phyloP scores from a whole-genome alignment of 2,329 filamentous ascomycete species.

The Botryotinia calthae region DNA sequence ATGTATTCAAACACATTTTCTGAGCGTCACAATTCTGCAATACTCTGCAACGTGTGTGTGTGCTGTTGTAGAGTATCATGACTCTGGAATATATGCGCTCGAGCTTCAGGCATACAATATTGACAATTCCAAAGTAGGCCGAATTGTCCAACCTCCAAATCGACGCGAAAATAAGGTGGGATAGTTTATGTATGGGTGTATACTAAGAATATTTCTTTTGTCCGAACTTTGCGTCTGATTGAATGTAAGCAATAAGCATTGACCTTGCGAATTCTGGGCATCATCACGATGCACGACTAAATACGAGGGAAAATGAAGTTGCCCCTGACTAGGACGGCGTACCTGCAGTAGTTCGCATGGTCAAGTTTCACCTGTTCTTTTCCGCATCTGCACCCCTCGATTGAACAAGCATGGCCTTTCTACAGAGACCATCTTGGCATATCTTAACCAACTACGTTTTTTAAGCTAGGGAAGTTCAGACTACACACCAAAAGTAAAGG shows the following conservation, averaged over 20 bases:
- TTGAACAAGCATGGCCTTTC: constrained; percentile 10
- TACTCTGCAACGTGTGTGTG: background rate
- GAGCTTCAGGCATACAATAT: background rate
- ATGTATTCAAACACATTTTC: background rate
- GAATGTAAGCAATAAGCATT: constrained; percentile 16
- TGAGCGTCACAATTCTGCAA: background rate
- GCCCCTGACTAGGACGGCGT: constrained; percentile 16
- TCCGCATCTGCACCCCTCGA: constrained; percentile 6
- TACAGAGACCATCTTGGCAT: background rate
- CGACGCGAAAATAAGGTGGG: background rate
- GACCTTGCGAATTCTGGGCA: constrained; percentile 10
- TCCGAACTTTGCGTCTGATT: background rate
- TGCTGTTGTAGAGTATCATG: background rate
- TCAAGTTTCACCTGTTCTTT: constrained; percentile 17
- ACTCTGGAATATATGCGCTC: background rate
- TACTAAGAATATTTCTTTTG: background rate
- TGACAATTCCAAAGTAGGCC: background rate
- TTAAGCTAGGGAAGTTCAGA: background rate
- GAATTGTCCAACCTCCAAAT: background rate
- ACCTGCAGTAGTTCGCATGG: constrained; percentile 18
- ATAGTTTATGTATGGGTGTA: background rate
- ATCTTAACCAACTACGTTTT: constrained; percentile 1
- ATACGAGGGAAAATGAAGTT: constrained; percentile 5
- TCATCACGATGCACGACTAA: constrained; percentile 9
- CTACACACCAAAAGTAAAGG: constrained; percentile 5